Evolutionary conservation across 1,284 basidiomycete species (phyloP), one percentile per base, ranked within the genome.

Genomic region (Cystobasidium sp.): DNA sequence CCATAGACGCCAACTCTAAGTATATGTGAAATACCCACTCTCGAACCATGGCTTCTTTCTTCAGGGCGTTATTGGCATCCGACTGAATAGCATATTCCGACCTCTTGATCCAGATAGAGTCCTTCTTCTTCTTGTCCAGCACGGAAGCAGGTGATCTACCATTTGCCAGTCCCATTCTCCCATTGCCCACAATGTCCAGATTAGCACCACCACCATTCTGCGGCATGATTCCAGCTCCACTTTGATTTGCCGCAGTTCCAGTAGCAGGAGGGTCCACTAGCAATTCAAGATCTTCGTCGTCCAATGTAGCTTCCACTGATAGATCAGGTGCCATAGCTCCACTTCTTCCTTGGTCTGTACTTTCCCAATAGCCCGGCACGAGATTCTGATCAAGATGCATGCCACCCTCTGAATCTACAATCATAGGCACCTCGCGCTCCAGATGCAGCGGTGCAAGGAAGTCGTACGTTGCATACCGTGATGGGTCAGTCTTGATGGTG

Each of bases 391-490:
- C 92, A 24, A 97, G 83, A 0, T 94, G 93, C 93, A 97, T 95
- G 0, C 94, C 94, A 80, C 90, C 90, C 81, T 97, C 94, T 0
- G 91, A 91, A 79, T 97, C 94, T 0, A 96, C 90, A 75, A 97
- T 90, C 91, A 97, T 93, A 0, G 94, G 93, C 10, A 96, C 82
- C 0, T 90, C 90, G 6, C 89, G 88, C 59, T 91, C 91, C 63
- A 89, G 88, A 0, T 91, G 90, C 53, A 97, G 84, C 20, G 89
- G 86, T 76, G 91, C 88, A 31, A 94, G 86, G 78, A 94, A 94
- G 79, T 91, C 89, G 18, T 92, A 91, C 39, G 87, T 87, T 24
- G 92, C 90, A 82, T 96, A 93, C 51, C 94, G 91, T 80, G 87
- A 86, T 12, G 93, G 89, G 81, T 91, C 88, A 43, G 94, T 96